Base-by-base conservation (phyloP, 768 basidiomycete species). In the Pisolithus tinctorius region DNA sequence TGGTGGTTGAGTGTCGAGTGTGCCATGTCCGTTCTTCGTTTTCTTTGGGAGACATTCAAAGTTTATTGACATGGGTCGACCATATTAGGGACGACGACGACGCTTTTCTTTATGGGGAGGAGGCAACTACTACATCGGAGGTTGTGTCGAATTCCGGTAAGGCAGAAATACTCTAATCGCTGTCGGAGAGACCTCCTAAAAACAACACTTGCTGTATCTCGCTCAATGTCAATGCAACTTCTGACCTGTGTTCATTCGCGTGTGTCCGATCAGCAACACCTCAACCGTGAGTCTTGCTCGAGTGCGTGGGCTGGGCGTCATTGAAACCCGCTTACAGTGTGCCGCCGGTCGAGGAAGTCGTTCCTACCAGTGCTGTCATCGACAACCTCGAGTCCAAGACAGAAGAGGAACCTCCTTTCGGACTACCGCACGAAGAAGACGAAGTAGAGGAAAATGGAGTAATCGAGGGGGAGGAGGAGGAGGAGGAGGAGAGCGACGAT, bases 21-120 rank as follows among this genome's bases (percentile, higher is more conserved):
- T 58, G 47, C 51, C 53, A 67, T 67, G 65, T 67, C 64, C 47
- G 63, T 65, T 53, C 45, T 45, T 57, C 60, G 52, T 8, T 54
- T 54, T 26, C 52, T 17, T 37, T 54, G 58, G 47, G 17, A 34
- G 34, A 1, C 5, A 39, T 45, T 45, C 16, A 46, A 45, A 53
- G 29, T 57, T 58, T 50, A 66, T 63, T 69, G 49, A 69, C 67
- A 34, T 42, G 51, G 49, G 31, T 42, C 31, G 47, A 55, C 48
- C 20, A 20, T 20, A 52, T 47, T 57, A 83, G 81, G 80, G 85
- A 88, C 63, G 86, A 88, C 70, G 87, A 90, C 61, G 86, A 89
- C 67, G 85, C 86, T 25, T 88, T 85, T 63, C 69, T 88, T 55
- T 89, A 88, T 59, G 87, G 87, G 51, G 77, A 77, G 53, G 71